phyloP scores from a whole-genome alignment of 1,139 yeast species.

The Chernovozyma sophiae-reginae region DNA sequence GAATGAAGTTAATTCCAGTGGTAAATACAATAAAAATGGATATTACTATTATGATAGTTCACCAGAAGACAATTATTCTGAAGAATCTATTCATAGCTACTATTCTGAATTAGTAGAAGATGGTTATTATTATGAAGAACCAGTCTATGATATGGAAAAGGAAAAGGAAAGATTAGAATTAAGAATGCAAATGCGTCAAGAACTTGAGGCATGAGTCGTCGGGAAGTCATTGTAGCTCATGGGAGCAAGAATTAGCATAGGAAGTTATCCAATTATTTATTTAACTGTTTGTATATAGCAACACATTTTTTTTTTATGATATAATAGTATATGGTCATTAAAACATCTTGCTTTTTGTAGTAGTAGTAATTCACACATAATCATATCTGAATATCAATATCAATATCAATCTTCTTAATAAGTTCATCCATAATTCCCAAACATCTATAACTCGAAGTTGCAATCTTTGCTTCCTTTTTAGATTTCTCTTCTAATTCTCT shows the following conservation, averaged over 20 bases:
- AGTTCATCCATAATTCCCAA: conserved; percentile 44
- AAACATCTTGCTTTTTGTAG: too few species aligned
- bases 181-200: conserved; percentile 36
- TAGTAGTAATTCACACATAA: too few species aligned
- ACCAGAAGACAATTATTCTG: conserved; percentile 9
- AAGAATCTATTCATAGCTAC: conserved; percentile 15
- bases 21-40: conserved; percentile 6
- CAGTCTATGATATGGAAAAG: conserved; percentile 19
- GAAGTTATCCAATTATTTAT: too few species aligned
- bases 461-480: conserved; percentile 37
- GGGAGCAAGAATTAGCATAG: too few species aligned
- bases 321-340: not conserved
- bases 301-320: too few species aligned
- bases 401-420: conserved; percentile 32
- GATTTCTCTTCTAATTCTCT: conserved; percentile 33
- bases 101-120: conserved; percentile 12
- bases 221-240: too few species aligned
- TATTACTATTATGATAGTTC: conserved; percentile 6
- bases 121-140: conserved; percentile 10
- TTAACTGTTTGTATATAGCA: not conserved
- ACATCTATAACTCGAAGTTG: conserved; percentile 39
- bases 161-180: conserved; percentile 38
- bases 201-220: conserved; percentile 19
- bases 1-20: conserved; percentile 5
- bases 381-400: conserved; percentile 21